Evolutionary conservation across 306 rosid genomes (phyloP).

Genomic region (Corylus avellana): DNA sequence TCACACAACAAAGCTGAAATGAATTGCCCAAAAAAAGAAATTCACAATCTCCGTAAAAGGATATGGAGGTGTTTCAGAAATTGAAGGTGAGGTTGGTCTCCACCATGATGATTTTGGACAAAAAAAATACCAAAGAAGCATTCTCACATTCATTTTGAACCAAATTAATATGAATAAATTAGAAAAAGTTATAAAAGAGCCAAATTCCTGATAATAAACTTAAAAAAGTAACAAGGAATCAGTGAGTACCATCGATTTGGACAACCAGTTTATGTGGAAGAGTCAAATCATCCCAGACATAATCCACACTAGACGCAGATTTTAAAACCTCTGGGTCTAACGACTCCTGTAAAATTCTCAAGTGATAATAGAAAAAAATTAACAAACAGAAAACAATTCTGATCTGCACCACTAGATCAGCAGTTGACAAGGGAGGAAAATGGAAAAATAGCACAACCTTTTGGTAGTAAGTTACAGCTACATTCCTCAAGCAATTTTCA

Average conservation of each 20-base stretch:
- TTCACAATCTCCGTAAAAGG: neutral
- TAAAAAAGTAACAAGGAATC: constrained; percentile 19
- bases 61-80: neutral
- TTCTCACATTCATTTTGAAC: neutral
- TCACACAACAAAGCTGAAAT: neutral
- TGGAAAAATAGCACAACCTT: constrained; percentile 54
- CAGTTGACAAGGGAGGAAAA: constrained; percentile 26
- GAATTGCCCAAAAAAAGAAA: neutral
- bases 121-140: neutral
- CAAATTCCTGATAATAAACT: constrained; percentile 11
- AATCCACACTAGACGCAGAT: constrained; percentile 59
- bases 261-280: constrained; percentile 76
- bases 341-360: constrained; percentile 61
- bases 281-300: constrained; percentile 94
- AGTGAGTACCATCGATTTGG: constrained; percentile 58
- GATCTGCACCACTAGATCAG: constrained; percentile 15
- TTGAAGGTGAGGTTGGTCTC: constrained; percentile 5
- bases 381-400: neutral
- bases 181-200: neutral
- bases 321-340: constrained; percentile 78
- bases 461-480: constrained; percentile 81
- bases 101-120: constrained; percentile 4
- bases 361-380: constrained; percentile 21
- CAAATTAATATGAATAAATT: neutral
- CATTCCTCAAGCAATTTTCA: constrained; percentile 63